Conservation (phyloP, 805 yeast species). For the Candida insectalens region DNA sequence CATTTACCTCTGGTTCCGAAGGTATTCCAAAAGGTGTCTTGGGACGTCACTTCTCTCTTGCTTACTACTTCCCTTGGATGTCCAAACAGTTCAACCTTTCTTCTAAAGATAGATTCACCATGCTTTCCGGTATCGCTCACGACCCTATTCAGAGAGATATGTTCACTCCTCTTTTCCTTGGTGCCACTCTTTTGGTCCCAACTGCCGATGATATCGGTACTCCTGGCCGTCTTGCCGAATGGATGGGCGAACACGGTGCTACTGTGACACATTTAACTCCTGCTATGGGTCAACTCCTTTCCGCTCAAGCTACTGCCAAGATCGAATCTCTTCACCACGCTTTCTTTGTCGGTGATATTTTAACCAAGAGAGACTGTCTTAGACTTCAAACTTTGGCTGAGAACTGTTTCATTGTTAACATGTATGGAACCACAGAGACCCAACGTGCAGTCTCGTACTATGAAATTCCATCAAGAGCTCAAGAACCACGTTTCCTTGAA, state of each 20-base stretch:
- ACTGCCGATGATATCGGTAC: constrained; percentile 97
- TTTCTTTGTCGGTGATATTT: constrained; percentile 94
- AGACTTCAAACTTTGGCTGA: constrained; percentile 87
- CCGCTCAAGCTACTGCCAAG: constrained; percentile 88
- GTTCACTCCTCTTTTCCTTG: constrained; percentile 94
- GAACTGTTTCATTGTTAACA: constrained; percentile 84
- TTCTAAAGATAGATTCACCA: constrained; percentile 81
- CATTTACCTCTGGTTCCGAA: constrained; percentile 96
- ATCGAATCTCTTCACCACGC: constrained; percentile 89
- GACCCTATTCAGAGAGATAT: constrained; percentile 99
- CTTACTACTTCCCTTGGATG: constrained; percentile 99
- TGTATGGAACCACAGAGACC: constrained; percentile 99
- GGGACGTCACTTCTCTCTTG: constrained; percentile 94
- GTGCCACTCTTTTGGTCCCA: constrained; percentile 89
- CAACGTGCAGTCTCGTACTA: constrained; percentile 96
- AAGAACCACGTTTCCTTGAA: constrained; percentile 66
- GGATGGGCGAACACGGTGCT: constrained; percentile 90
- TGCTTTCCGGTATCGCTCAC: constrained; percentile 98
- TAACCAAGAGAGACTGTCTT: constrained; percentile 94
- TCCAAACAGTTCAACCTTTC: constrained; percentile 70
- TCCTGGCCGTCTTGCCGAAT: constrained; percentile 93
- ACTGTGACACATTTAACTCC: constrained; percentile 98
- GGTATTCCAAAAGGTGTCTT: constrained; percentile 98
- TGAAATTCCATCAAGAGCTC: constrained; percentile 67
- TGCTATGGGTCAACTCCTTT: constrained; percentile 96